phyloP scores from a whole-genome alignment of 2,329 filamentous ascomycete genomes.

The Pseudocercospora macadamiae region DNA sequence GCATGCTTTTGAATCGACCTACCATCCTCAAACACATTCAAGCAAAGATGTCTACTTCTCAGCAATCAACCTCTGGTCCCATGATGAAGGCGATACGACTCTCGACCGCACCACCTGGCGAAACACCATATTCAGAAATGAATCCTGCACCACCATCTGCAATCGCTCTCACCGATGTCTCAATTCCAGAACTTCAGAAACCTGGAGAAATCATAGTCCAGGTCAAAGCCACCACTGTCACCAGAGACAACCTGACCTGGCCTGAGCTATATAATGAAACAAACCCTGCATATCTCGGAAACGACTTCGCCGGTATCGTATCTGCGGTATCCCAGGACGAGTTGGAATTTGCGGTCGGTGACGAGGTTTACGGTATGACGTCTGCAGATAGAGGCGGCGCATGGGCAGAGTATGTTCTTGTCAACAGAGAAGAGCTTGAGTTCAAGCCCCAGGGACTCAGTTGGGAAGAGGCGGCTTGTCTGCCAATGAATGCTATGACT shows the following conservation, averaged over 20 bases:
- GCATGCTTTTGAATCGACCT: too few species aligned
- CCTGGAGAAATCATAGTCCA: conserved; percentile 32
- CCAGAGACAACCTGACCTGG: conserved; percentile 42
- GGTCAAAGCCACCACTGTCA: conserved; percentile 40
- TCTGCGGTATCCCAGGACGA: conserved; percentile 33
- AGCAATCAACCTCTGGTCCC: not conserved
- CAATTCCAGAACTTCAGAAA: not conserved
- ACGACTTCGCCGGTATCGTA: conserved; percentile 46
- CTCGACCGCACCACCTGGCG: not conserved
- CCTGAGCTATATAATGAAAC: conserved; percentile 19
- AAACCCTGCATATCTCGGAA: conserved; percentile 35
- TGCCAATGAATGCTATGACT: conserved; percentile 47
- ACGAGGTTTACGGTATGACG: conserved; percentile 42
- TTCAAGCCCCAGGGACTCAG: conserved; percentile 38
- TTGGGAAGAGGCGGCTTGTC: conserved; percentile 43
- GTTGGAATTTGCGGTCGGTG: conserved; percentile 39
- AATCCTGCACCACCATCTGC: conserved; percentile 14
- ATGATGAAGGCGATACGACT: conserved; percentile 4
- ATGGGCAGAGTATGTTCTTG: conserved; percentile 41
- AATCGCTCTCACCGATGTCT: not conserved
- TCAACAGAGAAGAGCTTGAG: conserved; percentile 38
- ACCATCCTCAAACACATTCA: too few species aligned
- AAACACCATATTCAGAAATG: not conserved
- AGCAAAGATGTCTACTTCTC: too few species aligned
- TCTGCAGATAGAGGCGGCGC: conserved; percentile 35